phyloP scores from a whole-genome alignment of 2,329 filamentous ascomycete species.

The Paecilomyces sp. region DNA sequence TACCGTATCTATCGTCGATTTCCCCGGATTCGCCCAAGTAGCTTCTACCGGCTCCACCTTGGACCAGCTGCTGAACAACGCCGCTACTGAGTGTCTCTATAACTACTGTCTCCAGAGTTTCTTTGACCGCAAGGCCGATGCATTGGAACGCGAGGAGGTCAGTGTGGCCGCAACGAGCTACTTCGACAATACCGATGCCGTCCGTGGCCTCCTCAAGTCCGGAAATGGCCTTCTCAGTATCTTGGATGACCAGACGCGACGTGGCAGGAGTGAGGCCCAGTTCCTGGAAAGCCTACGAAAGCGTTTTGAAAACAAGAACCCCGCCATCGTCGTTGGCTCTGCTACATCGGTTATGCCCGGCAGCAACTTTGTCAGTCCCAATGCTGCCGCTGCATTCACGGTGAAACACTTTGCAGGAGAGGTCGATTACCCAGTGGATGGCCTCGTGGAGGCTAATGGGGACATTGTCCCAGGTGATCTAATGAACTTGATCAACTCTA shows the following conservation, averaged over 20 bases:
- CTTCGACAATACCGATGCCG: constrained; percentile 94
- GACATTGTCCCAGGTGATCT: constrained; percentile 93
- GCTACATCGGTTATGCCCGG: constrained; percentile 71
- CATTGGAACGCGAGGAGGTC: constrained; percentile 91
- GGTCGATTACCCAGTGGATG: constrained; percentile 84
- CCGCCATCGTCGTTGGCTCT: constrained; percentile 73
- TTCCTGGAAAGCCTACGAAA: constrained; percentile 85
- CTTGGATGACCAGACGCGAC: constrained; percentile 87
- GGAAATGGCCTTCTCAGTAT: constrained; percentile 92
- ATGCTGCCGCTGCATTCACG: constrained; percentile 73
- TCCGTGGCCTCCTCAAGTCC: constrained; percentile 82
- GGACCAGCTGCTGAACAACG: constrained; percentile 91
- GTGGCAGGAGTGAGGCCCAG: constrained; percentile 81
- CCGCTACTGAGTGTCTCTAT: constrained; percentile 85
- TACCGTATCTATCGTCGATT: constrained; percentile 91
- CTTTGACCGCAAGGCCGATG: constrained; percentile 88
- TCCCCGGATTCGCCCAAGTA: constrained; percentile 87
- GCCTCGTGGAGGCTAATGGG: constrained; percentile 88
- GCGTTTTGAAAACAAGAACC: constrained; percentile 90
- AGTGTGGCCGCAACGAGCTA: constrained; percentile 86
- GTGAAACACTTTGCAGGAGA: constrained; percentile 95
- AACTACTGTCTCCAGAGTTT: constrained; percentile 92
- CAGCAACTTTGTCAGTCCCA: constrained; percentile 83
- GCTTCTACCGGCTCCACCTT: constrained; percentile 75
- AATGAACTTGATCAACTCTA: constrained; percentile 85